Evolutionary conservation across 1,139 yeast genomes (phyloP).

Genomic region (Lodderomyces parapsilosis): DNA sequence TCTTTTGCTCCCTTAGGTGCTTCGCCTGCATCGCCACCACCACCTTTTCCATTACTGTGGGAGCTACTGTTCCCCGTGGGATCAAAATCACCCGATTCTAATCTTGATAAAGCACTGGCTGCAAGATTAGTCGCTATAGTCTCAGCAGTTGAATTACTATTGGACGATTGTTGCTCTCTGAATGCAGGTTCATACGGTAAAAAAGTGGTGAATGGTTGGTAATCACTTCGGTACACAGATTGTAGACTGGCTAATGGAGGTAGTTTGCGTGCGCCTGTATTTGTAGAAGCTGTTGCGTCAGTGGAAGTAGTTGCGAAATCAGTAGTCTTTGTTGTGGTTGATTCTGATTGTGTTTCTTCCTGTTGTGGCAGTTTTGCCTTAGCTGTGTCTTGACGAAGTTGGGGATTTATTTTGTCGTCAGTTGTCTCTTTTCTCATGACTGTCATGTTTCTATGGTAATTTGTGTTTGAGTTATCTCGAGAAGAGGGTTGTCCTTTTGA

Average conservation of each 20-base stretch:
- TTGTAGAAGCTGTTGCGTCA: background rate
- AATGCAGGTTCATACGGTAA: slow-evolving; percentile 10
- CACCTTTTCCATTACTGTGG: background rate
- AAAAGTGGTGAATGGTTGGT: slow-evolving; percentile 9
- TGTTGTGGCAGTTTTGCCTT: background rate
- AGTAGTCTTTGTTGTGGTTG: background rate
- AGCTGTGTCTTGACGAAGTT: background rate
- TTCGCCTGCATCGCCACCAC: background rate
- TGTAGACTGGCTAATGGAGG: slow-evolving; percentile 5
- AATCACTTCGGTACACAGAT: slow-evolving; percentile 6
- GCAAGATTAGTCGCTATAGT: slow-evolving; percentile 2
- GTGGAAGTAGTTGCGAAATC: background rate
- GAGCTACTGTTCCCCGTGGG: background rate
- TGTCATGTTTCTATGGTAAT: background rate
- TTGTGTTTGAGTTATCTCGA: background rate
- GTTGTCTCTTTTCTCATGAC: background rate
- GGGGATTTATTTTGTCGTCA: slow-evolving; percentile 1
- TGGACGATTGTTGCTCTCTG: slow-evolving; percentile 3
- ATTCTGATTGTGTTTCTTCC: background rate
- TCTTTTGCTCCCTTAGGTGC: background rate
- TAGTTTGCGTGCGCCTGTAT: slow-evolving; percentile 1
- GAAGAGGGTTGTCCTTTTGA: too few relatives aligned
- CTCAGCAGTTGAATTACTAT: background rate
- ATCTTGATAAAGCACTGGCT: background rate
- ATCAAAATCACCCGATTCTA: background rate